Conservation (phyloP, 192 early-diverging fungal species). For the Coemansia sp. region DNA sequence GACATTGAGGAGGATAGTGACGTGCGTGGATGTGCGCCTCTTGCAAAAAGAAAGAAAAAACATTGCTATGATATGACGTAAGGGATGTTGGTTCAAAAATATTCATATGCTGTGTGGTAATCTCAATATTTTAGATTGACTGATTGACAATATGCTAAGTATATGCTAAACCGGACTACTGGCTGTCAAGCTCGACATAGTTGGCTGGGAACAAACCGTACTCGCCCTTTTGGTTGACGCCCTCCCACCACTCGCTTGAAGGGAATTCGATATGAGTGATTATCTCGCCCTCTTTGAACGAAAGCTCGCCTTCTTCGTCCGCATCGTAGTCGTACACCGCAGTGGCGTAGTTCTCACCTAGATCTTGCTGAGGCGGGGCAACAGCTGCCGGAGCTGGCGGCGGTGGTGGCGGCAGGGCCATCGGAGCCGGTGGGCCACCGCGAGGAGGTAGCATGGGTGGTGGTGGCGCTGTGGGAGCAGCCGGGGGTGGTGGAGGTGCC, state of each 20-base stretch:
- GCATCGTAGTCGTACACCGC: constrained; percentile 86
- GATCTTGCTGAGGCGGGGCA: constrained; percentile 19
- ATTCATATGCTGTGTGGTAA: background rate
- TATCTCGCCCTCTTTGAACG: constrained; percentile 71
- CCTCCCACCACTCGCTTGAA: constrained; percentile 94
- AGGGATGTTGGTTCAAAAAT: background rate
- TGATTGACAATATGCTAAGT: background rate
- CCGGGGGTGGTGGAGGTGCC: constrained; percentile 9
- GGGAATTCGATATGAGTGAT: constrained; percentile 82
- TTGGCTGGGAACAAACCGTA: constrained; percentile 79
- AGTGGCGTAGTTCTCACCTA: constrained; percentile 54
- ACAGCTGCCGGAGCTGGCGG: constrained; percentile 22
- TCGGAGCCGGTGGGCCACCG: constrained; percentile 7
- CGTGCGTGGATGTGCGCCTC: background rate
- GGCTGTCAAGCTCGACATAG: constrained; percentile 36
- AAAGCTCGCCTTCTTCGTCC: constrained; percentile 84
- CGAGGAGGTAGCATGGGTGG: constrained; percentile 22
- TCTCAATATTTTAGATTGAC: background rate
- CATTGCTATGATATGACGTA: background rate
- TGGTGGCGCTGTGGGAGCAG: constrained; percentile 13
- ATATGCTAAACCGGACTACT: background rate
- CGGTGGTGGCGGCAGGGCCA: constrained; percentile 12
- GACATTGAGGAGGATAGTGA: background rate
- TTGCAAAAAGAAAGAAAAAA: background rate
- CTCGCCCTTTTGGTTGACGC: constrained; percentile 57